Evolutionary conservation across 352 stramenopile species (phyloP), one percentile per base, ranked within the genome.

Genomic region (Elongisporangium senticosum): DNA sequence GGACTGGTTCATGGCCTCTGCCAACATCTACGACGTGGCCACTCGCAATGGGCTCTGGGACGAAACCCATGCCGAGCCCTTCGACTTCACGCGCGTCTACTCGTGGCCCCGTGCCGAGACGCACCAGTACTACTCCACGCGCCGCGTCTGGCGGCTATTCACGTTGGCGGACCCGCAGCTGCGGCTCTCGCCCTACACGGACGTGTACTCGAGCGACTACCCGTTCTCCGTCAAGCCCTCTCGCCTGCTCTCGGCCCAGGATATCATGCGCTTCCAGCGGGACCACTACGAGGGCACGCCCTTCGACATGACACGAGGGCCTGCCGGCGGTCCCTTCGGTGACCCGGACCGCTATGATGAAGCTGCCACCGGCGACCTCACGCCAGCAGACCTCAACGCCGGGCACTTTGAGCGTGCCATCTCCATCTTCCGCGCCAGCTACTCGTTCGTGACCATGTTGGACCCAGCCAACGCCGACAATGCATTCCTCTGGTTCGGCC

Each of bases 261-360:
- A 98, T 67, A 77, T 98, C 37, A 96, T 98, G 78, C 67, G 77
- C 23, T 94, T 96, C 55, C 87, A 97, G 61, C 79, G 93, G 3
- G 88, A 98, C 67, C 93, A 97, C 68, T 98, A 98, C 61, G 86
- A 98, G 69, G 90, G 90, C 33, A 98, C 93, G 10, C 47, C 70
- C 24, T 98, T 94, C 64, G 86, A 97, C 57, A 91, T 97, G 75
- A 96, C 81, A 0, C 73, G 77, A 55, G 86, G 89, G 0, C 69
- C 78, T 0, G 70, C 79, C 26, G 82, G 72, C 24, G 95, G 95
- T 10, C 90, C 95, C 15, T 98, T 89, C 68, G 90, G 93, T 8
- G 75, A 96, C 55, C 92, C 92, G 6, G 90, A 98, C 65, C 82
- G 92, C 21, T 97, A 95, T 71, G 86, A 95, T 39, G 37, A 63